These are phyloP conservation scores for Zygosaccharomyces kombuchaensis DNA, from an alignment of 805 yeast genomes.

Conservation along the genomic window DNA sequence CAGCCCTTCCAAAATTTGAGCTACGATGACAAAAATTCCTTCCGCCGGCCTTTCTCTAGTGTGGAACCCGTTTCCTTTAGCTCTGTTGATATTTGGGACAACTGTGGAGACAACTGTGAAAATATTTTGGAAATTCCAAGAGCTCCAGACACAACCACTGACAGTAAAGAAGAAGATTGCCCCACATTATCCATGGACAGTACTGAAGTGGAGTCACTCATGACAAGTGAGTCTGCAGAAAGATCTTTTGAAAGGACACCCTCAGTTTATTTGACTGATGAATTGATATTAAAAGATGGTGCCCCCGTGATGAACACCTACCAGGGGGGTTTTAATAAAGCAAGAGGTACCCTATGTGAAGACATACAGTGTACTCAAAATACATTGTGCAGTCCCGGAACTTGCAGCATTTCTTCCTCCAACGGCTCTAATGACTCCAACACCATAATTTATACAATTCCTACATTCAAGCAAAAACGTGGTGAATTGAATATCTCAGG, in stretches of 20 bases:
- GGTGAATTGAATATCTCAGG: conserved; percentile 14
- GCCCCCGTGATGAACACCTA: neutral
- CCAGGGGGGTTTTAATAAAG: neutral
- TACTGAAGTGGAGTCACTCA: neutral
- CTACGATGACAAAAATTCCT: conserved; percentile 6
- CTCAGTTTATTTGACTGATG: conserved; percentile 11
- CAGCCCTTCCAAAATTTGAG: conserved; percentile 10
- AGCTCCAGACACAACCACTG: neutral
- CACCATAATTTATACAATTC: conserved; percentile 34
- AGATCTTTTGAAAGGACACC: conserved; percentile 15
- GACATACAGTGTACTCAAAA: neutral
- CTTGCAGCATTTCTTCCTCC: neutral
- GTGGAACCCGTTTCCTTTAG: neutral
- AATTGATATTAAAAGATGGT: neutral
- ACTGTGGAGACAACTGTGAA: neutral
- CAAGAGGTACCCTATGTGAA: neutral
- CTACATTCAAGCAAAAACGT: conserved; percentile 37
- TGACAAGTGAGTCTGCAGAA: conserved; percentile 1
- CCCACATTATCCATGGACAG: conserved; percentile 6
- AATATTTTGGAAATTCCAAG: neutral
- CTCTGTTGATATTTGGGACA: neutral
- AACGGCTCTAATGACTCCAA: conserved; percentile 4
- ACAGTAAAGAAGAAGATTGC: conserved; percentile 1
- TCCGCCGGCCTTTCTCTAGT: neutral
- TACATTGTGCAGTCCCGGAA: conserved; percentile 1